Evolutionary conservation across 2,329 filamentous ascomycete genomes (phyloP).

Genomic region (Colletotrichum acutatum): DNA sequence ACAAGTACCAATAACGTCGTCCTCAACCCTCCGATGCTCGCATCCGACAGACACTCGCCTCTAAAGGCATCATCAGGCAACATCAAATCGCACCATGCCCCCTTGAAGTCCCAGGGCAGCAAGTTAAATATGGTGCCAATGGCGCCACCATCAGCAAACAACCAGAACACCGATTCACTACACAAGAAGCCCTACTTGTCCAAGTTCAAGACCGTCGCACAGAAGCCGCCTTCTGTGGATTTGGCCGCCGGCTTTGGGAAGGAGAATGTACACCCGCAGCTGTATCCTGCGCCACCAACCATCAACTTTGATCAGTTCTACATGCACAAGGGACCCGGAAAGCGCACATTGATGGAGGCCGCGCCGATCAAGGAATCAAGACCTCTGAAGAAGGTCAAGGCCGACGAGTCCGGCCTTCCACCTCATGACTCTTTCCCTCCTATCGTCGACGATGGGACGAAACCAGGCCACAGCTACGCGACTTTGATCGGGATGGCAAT

Average conservation of each 20-base stretch:
- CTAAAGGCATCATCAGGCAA: conserved; percentile 69
- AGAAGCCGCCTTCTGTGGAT: conserved; percentile 60
- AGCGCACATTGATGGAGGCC: conserved; percentile 77
- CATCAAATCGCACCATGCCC: conserved; percentile 69
- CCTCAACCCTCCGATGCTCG: conserved; percentile 70
- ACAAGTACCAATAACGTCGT: conserved; percentile 74
- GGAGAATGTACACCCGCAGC: conserved; percentile 65
- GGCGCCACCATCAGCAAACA: conserved; percentile 68
- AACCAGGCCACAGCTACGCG: conserved; percentile 93
- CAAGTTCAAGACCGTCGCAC: conserved; percentile 67
- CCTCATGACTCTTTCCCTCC: conserved; percentile 82
- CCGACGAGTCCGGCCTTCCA: conserved; percentile 69
- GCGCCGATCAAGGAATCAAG: conserved; percentile 77
- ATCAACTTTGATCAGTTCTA: conserved; percentile 64
- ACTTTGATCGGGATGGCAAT: conserved; percentile 98
- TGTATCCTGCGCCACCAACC: conserved; percentile 59
- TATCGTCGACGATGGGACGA: conserved; percentile 86
- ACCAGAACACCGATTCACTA: conserved; percentile 72
- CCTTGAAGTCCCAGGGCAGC: conserved; percentile 64
- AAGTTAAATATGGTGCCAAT: conserved; percentile 76
- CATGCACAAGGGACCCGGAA: conserved; percentile 60
- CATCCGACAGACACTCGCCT: conserved; percentile 71
- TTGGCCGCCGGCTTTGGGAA: conserved; percentile 57
- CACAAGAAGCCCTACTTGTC: conserved; percentile 74
- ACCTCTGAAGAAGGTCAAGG: conserved; percentile 74